phyloP scores from a whole-genome alignment of 108 stramenopile genomes.

The Skeletonema marinoi region DNA sequence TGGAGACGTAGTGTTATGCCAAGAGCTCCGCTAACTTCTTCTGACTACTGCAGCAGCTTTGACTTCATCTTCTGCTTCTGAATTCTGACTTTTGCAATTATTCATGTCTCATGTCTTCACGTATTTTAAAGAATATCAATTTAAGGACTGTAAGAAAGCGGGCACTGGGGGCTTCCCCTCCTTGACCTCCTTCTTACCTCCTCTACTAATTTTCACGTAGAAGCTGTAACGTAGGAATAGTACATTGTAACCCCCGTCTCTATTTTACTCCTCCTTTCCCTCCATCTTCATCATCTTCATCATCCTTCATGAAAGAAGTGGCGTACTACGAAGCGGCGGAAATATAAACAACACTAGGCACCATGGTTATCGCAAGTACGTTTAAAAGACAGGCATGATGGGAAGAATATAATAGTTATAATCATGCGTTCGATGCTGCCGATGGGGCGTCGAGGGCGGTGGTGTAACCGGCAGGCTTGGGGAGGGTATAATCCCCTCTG shows the following conservation, averaged over 20 bases:
- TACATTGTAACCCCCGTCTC: neutral
- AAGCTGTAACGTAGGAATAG: neutral
- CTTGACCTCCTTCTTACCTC: too few relatives aligned
- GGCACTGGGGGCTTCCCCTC: too few relatives aligned
- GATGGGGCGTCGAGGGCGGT: neutral
- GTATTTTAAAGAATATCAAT: too few relatives aligned
- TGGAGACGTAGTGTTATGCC: too few relatives aligned
- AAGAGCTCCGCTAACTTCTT: too few relatives aligned
- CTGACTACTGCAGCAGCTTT: too few relatives aligned
- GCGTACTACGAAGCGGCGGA: neutral
- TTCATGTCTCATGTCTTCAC: too few relatives aligned
- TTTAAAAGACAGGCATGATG: neutral
- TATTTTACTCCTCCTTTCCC: neutral
- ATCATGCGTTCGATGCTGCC: neutral
- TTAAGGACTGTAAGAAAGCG: too few relatives aligned
- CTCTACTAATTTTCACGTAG: too few relatives aligned
- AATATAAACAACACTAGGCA: slow-evolving; percentile 15
- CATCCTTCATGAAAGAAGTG: neutral
- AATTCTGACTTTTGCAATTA: too few relatives aligned
- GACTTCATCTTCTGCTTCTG: too few relatives aligned
- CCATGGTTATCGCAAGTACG: slow-evolving; percentile 53
- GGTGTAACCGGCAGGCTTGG: neutral
- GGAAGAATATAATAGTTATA: neutral
- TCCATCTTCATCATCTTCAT: neutral
- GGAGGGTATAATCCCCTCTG: neutral